These are phyloP conservation scores for Intubia oerlemansii DNA, from an alignment of 2,329 filamentous ascomycete species.

Conservation along the genomic window DNA sequence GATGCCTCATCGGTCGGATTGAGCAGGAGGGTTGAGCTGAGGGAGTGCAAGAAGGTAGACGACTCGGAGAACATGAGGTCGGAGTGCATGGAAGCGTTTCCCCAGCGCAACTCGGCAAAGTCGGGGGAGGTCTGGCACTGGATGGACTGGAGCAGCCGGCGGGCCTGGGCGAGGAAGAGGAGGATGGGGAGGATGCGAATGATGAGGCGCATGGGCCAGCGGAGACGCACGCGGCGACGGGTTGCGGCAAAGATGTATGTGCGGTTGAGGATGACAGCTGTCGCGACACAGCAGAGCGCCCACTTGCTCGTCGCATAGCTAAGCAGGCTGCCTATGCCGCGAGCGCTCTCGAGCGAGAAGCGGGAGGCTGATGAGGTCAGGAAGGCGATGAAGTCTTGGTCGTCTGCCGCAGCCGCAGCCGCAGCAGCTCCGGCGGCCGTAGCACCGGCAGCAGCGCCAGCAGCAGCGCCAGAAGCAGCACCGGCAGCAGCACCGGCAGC, in stretches of 20 bases:
- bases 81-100: conserved; percentile 39
- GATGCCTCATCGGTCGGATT: conserved; percentile 55
- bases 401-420: conserved; percentile 17
- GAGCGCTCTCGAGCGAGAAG: conserved; percentile 35
- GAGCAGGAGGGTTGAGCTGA: conserved; percentile 52
- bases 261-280: conserved; percentile 74
- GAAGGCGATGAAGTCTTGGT: conserved; percentile 16
- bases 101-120: conserved; percentile 49
- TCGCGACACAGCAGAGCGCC: conserved; percentile 71
- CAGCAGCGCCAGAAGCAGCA: too few relatives aligned
- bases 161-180: conserved; percentile 46
- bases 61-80: conserved; percentile 49
- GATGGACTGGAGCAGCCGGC: conserved; percentile 57
- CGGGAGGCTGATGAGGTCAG: conserved; percentile 18
- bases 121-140: conserved; percentile 75
- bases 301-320: conserved; percentile 81
- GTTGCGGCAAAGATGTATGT: conserved; percentile 88
- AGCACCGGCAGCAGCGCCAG: too few relatives aligned
- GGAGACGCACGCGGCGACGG: conserved; percentile 54
- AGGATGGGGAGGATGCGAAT: conserved; percentile 52
- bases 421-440: too few relatives aligned
- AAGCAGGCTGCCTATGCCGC: conserved; percentile 69
- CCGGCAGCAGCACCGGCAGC: too few relatives aligned
- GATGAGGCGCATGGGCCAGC: conserved; percentile 48
- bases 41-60: conserved; percentile 46